Evolutionary conservation across 2,329 filamentous ascomycete species (phyloP).

Genomic region (Apiospora pterosperma): DNA sequence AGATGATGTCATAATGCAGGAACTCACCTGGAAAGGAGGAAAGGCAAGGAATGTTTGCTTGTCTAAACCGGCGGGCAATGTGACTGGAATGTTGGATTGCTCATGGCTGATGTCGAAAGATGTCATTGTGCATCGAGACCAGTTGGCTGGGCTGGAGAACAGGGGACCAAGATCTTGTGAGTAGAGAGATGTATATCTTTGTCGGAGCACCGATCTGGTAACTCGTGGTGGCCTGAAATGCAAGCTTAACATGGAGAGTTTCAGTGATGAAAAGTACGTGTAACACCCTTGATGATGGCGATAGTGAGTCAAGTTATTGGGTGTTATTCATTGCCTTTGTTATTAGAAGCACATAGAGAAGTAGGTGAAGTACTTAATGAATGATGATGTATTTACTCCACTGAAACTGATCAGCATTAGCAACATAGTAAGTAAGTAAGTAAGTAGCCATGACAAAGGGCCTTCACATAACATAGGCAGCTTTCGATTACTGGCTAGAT

Average conservation of each 20-base stretch:
- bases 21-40: background rate
- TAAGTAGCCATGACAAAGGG: too few species aligned
- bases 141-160: background rate
- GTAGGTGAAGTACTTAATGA: too few species aligned
- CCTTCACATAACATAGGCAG: too few species aligned
- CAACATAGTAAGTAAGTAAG: too few species aligned
- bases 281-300: background rate
- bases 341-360: too few species aligned
- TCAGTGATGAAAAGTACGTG: background rate
- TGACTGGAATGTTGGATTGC: background rate
- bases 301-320: background rate
- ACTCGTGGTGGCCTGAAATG: background rate
- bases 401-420: too few species aligned
- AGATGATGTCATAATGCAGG: background rate
- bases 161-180: background rate
- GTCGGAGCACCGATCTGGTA: background rate
- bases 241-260: background rate
- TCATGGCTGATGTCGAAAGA: background rate
- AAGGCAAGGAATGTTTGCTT: background rate
- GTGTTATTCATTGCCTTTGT: background rate
- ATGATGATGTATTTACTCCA: too few species aligned
- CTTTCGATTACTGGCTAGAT: too few species aligned
- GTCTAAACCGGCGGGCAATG: background rate
- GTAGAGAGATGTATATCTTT: background rate
- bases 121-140: background rate